Conservation (phyloP, 116 monocot species). For the Zostera marina region DNA sequence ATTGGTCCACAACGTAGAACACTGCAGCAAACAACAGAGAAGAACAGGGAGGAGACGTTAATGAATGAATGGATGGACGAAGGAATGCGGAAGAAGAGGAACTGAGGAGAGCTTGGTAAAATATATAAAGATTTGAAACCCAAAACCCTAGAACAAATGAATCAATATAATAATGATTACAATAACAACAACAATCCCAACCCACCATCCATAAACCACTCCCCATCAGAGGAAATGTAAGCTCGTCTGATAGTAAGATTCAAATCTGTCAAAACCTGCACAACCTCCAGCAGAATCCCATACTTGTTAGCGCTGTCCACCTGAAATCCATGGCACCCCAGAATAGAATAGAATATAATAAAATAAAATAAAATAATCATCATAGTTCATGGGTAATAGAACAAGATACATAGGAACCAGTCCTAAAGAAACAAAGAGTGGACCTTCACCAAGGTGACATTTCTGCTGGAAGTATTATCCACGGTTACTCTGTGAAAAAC, state of each 20-base stretch:
- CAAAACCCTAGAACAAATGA: not conserved
- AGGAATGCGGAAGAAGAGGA: conserved; percentile 1
- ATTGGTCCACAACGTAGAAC: conserved; percentile 75
- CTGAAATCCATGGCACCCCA: conserved; percentile 13
- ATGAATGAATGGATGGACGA: not conserved
- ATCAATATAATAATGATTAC: too few relatives aligned
- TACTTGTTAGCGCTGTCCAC: conserved; percentile 77
- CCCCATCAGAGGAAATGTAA: conserved; percentile 85
- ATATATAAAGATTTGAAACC: conserved; percentile 1
- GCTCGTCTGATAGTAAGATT: conserved; percentile 68
- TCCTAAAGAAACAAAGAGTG: not conserved
- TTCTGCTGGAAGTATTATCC: conserved; percentile 51
- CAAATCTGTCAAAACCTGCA: conserved; percentile 67
- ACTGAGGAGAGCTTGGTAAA: not conserved
- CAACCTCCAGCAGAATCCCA: conserved; percentile 72
- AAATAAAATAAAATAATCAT: not conserved
- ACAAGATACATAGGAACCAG: too few relatives aligned
- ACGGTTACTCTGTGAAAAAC: conserved; percentile 45
- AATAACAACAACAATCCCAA: too few relatives aligned
- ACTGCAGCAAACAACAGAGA: conserved; percentile 35
- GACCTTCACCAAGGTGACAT: conserved; percentile 57
- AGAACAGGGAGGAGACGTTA: not conserved
- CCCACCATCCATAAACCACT: conserved; percentile 93
- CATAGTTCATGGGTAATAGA: too few relatives aligned
- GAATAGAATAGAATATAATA: conserved; percentile 6